These are phyloP conservation scores for Fusarium tupiense DNA, from an alignment of 2,329 filamentous ascomycete genomes.

Conservation along the genomic window DNA sequence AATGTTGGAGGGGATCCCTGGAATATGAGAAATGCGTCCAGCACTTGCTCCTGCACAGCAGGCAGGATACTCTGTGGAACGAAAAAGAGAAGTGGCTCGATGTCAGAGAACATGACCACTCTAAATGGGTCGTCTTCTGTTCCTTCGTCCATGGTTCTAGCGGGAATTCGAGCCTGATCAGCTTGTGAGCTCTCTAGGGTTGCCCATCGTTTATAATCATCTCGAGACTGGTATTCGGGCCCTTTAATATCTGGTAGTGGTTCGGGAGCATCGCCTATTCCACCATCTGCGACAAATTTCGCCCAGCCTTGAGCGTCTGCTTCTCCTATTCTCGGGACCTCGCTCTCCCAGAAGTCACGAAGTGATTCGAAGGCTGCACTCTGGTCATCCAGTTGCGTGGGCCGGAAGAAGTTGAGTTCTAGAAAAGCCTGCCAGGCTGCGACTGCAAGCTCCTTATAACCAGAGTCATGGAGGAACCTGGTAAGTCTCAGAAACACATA, in stretches of 20 bases:
- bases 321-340: constrained; percentile 82
- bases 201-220: constrained; percentile 63
- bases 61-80: constrained; percentile 54
- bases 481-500: constrained; percentile 82
- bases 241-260: constrained; percentile 25
- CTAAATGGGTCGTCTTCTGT: constrained; percentile 85
- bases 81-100: constrained; percentile 69
- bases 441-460: constrained; percentile 79
- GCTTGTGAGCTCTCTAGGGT: constrained; percentile 63
- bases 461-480: constrained; percentile 77
- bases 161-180: constrained; percentile 66
- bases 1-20: constrained; percentile 67
- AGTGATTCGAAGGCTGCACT: constrained; percentile 58
- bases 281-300: constrained; percentile 54
- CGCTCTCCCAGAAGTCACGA: constrained; percentile 86
- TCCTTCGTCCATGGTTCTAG: constrained; percentile 77
- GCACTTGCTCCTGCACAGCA: constrained; percentile 56
- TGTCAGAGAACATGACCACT: constrained; percentile 81
- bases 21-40: constrained; percentile 78
- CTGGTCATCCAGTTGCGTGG: constrained; percentile 48
- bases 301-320: constrained; percentile 75
- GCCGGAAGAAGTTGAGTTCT: constrained; percentile 74
- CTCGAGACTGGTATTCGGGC: constrained; percentile 46
- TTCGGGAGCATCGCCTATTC: constrained; percentile 54
- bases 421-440: constrained; percentile 86